Evolutionary conservation across 192 early-diverging fungal genomes (phyloP), one percentile per base, ranked within the genome.

Genomic region (Coemansia sp.): DNA sequence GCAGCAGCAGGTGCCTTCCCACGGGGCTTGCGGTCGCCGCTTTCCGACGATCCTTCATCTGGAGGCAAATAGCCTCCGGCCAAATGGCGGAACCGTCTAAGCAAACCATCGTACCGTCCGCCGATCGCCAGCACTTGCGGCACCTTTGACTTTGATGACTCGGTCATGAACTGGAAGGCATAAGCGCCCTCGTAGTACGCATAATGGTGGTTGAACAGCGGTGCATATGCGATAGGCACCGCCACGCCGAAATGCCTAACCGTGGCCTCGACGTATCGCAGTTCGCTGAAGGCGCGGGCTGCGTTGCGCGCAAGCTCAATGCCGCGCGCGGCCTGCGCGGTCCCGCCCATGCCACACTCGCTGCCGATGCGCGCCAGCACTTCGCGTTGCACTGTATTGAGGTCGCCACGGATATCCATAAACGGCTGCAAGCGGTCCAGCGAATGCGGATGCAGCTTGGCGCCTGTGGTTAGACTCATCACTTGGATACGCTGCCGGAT

Each of bases 361-460:
- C 75, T 71, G 43, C 78, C 75, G 6, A 77, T 75, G 2, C 68
- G 52, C 38, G 64, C 64, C 33, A 85, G 48, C 39, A 75, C 71
- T 30, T 79, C 72, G 55, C 77, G 68, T 58, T 81, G 83, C 34
- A 84, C 71, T 0, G 75, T 46, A 16, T 41, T 43, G 23, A 84
- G 24, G 41, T 84, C 84, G 64, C 88, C 90, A 63, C 77, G 81
- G 10, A 87, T 70, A 63, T 88, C 81, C 78, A 75, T 72, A 68
- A 93, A 92, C 64, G 81, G 56, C 46, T 86, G 86, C 18, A 93
- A 69, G 15, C 88, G 85, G 68, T 93, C 90, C 60, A 91, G 63
- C 3, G 87, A 68, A 62, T 84, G 87, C 55, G 87, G 64, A 8
- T 88, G 86, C 8, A 93, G 55, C 30, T 88, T 73, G 16, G 84